Evolutionary conservation across 805 yeast genomes (phyloP), one percentile per base, ranked within the genome.

Genomic region (Metschnikowia cubensis): DNA sequence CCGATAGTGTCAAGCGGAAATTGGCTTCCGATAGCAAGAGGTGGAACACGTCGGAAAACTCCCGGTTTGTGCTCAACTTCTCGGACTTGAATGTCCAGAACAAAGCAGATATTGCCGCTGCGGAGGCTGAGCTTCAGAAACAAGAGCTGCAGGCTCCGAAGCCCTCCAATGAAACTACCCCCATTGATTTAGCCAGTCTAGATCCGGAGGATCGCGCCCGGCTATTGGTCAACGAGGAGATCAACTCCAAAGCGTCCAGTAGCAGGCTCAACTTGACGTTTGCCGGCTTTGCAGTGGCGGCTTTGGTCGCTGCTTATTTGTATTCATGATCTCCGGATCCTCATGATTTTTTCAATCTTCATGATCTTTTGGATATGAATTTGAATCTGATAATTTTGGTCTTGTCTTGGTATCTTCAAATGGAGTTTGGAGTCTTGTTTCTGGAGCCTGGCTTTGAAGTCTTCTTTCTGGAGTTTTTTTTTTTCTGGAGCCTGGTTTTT

Each of bases 191-290:
- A 25, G 79, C 76, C 49, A 55, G 67, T 29, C 59, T 73, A 48
- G 89, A 85, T 60, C 85, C 87, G 0, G 92, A 86, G 60, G 92
- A 86, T 64, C 75, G 86, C 50, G 82, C 85, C 6, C 56, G 77
- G 47, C 57, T 70, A 22, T 44, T 58, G 53, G 59, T 50, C 10
- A 54, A 45, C 33, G 55, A 52, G 45, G 54, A 54, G 7, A 53
- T 47, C 17, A 10, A 15, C 10, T 42, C 35, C 11, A 42, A 38
- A 13, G 43, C 48, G 11, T 45, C 50, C 17, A 13, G n/a, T 17
- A 17, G 49, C 2, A 44, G 53, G 40, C 50, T 47, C 7, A 50
- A 55, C 33, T 49, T 63, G 35, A 65, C 62, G 32, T 51, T 64
- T 17, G 55, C 64, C 21, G 73, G 73, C 6, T 67, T 70, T 29